phyloP scores from a whole-genome alignment of 768 basidiomycete genomes.

The Infundibulicybe gibba region DNA sequence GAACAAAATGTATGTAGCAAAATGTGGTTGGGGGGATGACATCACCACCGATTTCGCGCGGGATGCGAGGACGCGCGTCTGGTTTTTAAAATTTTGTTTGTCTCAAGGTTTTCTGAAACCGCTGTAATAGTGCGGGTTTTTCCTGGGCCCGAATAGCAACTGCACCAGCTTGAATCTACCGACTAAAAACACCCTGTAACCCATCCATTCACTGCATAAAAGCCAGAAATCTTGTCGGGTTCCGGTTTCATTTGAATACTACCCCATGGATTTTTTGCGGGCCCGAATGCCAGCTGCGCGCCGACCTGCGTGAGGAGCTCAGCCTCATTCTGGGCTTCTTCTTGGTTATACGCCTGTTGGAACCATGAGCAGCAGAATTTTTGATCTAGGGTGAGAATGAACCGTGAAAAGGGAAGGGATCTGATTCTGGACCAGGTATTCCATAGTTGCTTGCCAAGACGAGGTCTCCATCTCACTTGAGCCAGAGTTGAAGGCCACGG shows the following conservation, averaged over 20 bases:
- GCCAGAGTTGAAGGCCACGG: conserved; percentile 33
- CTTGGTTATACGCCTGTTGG: conserved; percentile 24
- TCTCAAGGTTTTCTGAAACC: no score
- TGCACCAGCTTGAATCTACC: no score
- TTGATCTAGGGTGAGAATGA: neutral
- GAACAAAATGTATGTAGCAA: no score
- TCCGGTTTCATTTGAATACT: conserved; percentile 21
- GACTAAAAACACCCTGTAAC: conserved; percentile 27
- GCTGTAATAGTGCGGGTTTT: no score
- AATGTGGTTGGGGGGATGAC: no score
- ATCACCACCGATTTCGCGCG: no score
- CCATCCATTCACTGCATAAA: conserved; percentile 31
- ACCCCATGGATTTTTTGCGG: conserved; percentile 29
- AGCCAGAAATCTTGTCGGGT: conserved; percentile 26
- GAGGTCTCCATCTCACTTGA: conserved; percentile 8
- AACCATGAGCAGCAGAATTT: neutral
- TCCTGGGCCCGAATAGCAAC: no score
- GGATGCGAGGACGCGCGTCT: no score
- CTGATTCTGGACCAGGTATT: conserved; percentile 16
- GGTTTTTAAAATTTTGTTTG: no score
- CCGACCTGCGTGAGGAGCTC: conserved; percentile 15
- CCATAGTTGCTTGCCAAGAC: conserved; percentile 23
- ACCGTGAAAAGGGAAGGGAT: conserved; percentile 32
- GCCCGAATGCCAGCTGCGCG: conserved; percentile 15
- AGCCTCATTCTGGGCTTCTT: conserved; percentile 25